Evolutionary conservation across 2,329 filamentous ascomycete genomes (phyloP), one percentile per base, ranked within the genome.

Genomic region (Parastagonospora nodorum): DNA sequence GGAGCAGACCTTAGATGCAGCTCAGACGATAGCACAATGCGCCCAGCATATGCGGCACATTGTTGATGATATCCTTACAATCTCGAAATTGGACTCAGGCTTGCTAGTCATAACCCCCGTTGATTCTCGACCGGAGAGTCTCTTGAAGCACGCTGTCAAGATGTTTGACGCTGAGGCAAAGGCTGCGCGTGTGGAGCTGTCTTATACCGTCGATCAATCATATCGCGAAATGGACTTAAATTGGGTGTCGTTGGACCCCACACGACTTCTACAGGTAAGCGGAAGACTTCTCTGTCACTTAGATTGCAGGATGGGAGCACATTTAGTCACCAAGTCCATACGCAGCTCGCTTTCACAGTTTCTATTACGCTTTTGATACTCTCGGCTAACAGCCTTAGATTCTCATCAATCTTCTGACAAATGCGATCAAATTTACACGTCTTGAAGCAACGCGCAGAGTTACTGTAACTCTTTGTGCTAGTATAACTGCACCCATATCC

Each of bases 11-110:
- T 8, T 69, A 9, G 74, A 76, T 28, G 66, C 72, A 8, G 72
- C 71, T 2, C 68, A 77, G 36, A 78, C 74, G 2, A 78, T 79
- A 50, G 72, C 71, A 5, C 66, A 74, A 14, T 79, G 76, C 51
- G 71, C 73, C 2, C 71, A 74, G 33, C 77, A 79, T 50, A 76
- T 77, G 62, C 77, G 77, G 42, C 63, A 74, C 15, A 78, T 79
- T n/a, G 75, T 79, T 2, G 77, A 79, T 45, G 77, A 79, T 46
- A 71, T 78, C 5, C 60, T 79, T 2, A 78, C 76, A 1, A 67
- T 78, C 19, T 77, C 74, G 1, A 79, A 79, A 43, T 66, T 79
- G 5, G 76, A 78, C 50, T 76, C 75, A 0, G 71, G 68, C 5
- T 64, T 79, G 14, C 60, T 78, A 1, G 61, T 71, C 7, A 74